These are phyloP conservation scores for Ophiostoma ulmi DNA, from an alignment of 2,329 filamentous ascomycete species.

Conservation along the genomic window DNA sequence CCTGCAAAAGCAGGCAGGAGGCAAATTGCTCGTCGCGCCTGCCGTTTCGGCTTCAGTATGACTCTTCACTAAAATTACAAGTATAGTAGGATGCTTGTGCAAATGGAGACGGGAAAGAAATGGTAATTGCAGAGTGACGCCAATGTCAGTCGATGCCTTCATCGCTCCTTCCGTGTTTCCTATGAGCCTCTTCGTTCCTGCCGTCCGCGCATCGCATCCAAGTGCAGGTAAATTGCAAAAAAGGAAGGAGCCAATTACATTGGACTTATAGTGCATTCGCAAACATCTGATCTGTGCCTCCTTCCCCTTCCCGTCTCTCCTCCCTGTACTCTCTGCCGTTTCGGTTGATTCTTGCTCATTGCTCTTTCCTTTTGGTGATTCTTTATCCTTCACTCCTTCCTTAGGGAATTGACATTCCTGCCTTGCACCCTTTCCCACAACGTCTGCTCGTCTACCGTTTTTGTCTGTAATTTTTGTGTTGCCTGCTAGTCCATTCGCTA, in stretches of 20 bases:
- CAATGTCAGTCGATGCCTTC: neutral
- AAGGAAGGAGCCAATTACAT: neutral
- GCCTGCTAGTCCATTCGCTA: neutral
- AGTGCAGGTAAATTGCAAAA: neutral
- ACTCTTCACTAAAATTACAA: neutral
- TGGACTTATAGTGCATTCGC: neutral
- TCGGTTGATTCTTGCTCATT: neutral
- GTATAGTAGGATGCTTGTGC: neutral
- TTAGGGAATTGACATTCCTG: neutral
- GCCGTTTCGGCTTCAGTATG: slow-evolving; percentile 1
- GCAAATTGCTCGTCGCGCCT: slow-evolving; percentile 3
- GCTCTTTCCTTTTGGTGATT: neutral
- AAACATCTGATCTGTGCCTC: neutral
- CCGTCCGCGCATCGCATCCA: neutral
- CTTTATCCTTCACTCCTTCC: neutral
- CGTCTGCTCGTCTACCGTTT: neutral
- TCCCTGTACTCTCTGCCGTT: neutral
- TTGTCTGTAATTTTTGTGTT: neutral
- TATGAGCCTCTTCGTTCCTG: neutral
- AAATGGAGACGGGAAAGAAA: no score
- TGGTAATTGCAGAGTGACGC: neutral
- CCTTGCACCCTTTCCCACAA: no score
- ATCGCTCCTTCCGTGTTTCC: neutral
- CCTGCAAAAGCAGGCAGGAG: neutral
- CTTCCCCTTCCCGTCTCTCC: neutral